Conservation (phyloP, 306 rosid genomes). For the Quercus rubra region DNA sequence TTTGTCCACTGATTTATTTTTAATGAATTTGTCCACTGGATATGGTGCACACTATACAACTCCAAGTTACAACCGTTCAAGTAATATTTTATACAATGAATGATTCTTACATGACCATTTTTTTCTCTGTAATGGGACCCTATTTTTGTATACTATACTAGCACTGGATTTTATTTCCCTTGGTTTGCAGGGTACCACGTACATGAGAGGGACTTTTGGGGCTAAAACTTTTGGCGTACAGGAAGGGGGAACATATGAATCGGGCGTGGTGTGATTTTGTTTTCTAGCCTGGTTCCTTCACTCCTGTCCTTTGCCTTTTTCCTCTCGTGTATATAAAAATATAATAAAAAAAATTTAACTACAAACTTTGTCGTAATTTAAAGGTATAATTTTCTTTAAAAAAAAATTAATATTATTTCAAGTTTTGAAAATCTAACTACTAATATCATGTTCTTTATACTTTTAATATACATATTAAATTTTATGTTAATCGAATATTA, state of each 20-base stretch:
- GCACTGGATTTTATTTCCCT: conserved; percentile 39
- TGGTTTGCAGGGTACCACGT: conserved; percentile 27
- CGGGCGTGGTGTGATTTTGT: conserved; percentile 29
- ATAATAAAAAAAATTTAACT: no score
- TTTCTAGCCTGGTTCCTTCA: conserved; percentile 56
- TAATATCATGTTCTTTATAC: no score
- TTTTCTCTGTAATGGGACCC: conserved; percentile 22
- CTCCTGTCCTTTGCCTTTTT: conserved; percentile 43
- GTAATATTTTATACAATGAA: conserved; percentile 16
- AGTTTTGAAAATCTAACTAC: no score
- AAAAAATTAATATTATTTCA: no score
- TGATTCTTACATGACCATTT: conserved; percentile 7
- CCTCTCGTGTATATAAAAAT: conserved; percentile 15
- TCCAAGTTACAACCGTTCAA: conserved; percentile 35
- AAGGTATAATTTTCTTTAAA: accelerated
- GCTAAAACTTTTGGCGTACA: conserved; percentile 18
- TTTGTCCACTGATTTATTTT: no score
- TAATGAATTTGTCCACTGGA: conserved; percentile 22
- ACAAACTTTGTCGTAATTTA: no score
- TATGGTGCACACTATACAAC: conserved; percentile 22
- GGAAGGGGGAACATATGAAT: conserved; percentile 31
- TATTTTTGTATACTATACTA: conserved; percentile 1
- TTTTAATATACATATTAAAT: no score
- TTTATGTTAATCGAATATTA: no score
- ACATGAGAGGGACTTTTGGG: conserved; percentile 30